Evolutionary conservation across 108 stramenopile species (phyloP), one percentile per base, ranked within the genome.

Genomic region (Cylindrotheca closterium): DNA sequence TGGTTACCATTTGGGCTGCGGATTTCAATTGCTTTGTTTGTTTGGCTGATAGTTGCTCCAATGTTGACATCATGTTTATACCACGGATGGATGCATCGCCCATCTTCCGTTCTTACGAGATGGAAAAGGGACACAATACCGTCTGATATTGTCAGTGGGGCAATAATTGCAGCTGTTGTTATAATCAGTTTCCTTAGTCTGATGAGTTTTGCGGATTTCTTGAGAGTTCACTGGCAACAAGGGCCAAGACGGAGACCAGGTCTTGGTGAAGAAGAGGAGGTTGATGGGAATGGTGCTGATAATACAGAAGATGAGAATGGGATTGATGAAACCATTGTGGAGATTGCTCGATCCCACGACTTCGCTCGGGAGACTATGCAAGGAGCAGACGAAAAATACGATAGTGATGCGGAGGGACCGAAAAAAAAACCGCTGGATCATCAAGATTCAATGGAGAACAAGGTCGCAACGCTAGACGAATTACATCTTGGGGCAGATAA

Each of bases 191-290:
- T 97, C 57, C 77, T 97, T 26, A 79, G 78, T 37, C 68, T 97
- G 8, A 95, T 97, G 95, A 91, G 90, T 66, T 96, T 97, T 72
- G 91, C 91, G 3, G 97, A 97, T 71, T 97, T 96, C 75, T 70
- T 97, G 51, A 67, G 95, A 56, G 82, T 92, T 51, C 79, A 91
- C 18, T 87, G 82, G 82, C 78, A 81, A 54, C 75, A 75, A 52
- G 56, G 58, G 50, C 66, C 67, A 59, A 52, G 68, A 31, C 63
- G 28, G 61, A 48, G 67, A 64, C 58, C 68, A 60, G 24, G 55
- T 53, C 27, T 23, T 19, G 57, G 49, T 21, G 75, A 47, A 4
- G 66, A 54, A 18, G 73, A 69, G 24, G 72, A 74, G 2, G 73
- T 77, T 30, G 34, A 58, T 37, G 37, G 10, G 1, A 51, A 62